phyloP scores from a whole-genome alignment of 352 stramenopile species.

The Elongisporangium prolatum region DNA sequence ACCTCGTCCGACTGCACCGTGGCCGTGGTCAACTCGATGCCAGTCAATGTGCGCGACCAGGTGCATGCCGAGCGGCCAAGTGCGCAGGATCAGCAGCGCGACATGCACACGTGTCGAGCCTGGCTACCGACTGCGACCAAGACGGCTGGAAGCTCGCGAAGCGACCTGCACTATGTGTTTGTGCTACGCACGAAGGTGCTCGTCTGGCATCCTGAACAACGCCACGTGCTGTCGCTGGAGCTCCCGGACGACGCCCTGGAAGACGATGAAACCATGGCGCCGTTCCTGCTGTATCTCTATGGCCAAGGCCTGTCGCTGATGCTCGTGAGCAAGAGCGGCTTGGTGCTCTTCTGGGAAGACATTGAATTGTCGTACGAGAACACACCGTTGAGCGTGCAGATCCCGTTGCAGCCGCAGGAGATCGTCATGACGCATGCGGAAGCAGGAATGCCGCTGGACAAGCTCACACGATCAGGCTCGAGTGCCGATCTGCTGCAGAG shows the following conservation, averaged over 20 bases:
- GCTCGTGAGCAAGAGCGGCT: conserved; percentile 49
- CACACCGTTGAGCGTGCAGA: conserved; percentile 72
- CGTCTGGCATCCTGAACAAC: conserved; percentile 57
- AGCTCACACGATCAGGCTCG: neutral
- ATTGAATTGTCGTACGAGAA: conserved; percentile 76
- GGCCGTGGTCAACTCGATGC: conserved; percentile 34
- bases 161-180: conserved; percentile 45
- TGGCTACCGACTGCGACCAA: conserved; percentile 36
- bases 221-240: conserved; percentile 39
- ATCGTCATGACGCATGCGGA: conserved; percentile 40
- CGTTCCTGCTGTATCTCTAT: conserved; percentile 66
- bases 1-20: conserved; percentile 53
- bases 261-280: conserved; percentile 36
- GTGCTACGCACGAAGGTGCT: conserved; percentile 51
- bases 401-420: conserved; percentile 52
- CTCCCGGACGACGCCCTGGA: conserved; percentile 49
- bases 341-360: conserved; percentile 81
- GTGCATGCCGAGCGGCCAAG: conserved; percentile 34
- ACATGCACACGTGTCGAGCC: conserved; percentile 31
- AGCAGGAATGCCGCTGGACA: conserved; percentile 16
- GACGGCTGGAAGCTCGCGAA: conserved; percentile 40
- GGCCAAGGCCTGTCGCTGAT: conserved; percentile 69
- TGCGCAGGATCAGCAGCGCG: conserved; percentile 5
- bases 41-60: conserved; percentile 36
- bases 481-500: conserved; percentile 12